Conservation (phyloP, 768 basidiomycete species). For the Exidia glandulosa region DNA sequence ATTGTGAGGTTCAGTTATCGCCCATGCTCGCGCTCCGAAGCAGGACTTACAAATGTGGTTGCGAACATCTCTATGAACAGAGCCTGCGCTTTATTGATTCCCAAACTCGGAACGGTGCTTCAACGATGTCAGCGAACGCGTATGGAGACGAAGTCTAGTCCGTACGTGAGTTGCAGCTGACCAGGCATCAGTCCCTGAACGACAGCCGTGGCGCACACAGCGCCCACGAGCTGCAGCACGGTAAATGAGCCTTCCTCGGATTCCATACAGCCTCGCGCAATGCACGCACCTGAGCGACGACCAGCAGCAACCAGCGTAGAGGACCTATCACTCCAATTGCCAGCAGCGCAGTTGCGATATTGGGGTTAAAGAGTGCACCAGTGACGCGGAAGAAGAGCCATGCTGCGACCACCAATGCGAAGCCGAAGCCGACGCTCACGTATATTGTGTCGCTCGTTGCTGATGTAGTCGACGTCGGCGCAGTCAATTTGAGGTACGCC, state of each 20-base stretch:
- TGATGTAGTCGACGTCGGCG: too few relatives aligned
- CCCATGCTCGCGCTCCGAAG: not conserved
- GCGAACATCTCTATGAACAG: constrained; percentile 67
- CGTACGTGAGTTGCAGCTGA: too few relatives aligned
- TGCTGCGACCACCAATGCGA: constrained; percentile 49
- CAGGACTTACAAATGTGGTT: constrained; percentile 38
- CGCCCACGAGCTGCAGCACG: constrained; percentile 35
- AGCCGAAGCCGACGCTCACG: too few relatives aligned
- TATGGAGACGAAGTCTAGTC: too few relatives aligned
- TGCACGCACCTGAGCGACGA: constrained; percentile 36
- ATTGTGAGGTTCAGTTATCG: not conserved
- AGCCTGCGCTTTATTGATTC: constrained; percentile 42
- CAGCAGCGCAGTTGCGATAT: constrained; percentile 48
- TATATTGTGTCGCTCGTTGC: too few relatives aligned
- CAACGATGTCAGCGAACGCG: too few relatives aligned
- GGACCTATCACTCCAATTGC: constrained; percentile 46
- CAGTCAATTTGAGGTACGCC: too few relatives aligned
- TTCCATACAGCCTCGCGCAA: not conserved
- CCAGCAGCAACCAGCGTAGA: constrained; percentile 46
- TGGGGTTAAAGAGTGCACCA: too few relatives aligned
- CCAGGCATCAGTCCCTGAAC: constrained; percentile 43
- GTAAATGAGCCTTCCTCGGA: not conserved
- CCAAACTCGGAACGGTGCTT: constrained; percentile 33
- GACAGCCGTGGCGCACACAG: constrained; percentile 47
- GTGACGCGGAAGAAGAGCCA: too few relatives aligned